A percentile compares a stretch with the other conserved stretches of the same genome.
phyloP scores from a whole-genome alignment of 257 asterid species.

The Thymus quinquecostatus region DNA sequence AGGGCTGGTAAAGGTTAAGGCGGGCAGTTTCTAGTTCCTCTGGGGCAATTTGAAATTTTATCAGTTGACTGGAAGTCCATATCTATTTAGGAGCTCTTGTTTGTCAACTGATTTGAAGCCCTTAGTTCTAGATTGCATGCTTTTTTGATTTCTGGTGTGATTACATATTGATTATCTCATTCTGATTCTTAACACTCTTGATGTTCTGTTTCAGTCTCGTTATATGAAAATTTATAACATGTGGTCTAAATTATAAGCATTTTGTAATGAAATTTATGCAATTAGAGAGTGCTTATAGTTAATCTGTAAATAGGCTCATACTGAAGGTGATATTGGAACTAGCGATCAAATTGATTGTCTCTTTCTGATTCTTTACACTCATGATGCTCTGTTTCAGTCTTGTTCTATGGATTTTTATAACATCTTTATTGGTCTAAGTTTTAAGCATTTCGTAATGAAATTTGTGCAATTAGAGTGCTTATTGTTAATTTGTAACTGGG shows the following conservation, averaged over 20 bases:
- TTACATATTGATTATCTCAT: not conserved
- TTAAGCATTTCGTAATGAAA: constrained; percentile 5
- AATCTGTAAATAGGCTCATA: not conserved
- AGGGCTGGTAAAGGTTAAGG: not conserved
- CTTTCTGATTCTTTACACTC: not conserved
- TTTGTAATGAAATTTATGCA: constrained; percentile 6
- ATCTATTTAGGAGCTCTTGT: not conserved
- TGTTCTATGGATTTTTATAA: constrained; percentile 6
- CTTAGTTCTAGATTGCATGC: not conserved
- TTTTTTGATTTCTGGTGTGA: not conserved
- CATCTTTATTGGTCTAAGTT: not conserved
- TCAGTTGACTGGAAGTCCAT: not conserved
- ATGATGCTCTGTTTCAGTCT: constrained; percentile 10
- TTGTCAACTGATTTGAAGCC: constrained; percentile 18
- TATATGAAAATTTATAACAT: constrained; percentile 10
- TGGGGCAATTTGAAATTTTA: not conserved
- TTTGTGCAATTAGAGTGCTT: constrained; percentile 13
- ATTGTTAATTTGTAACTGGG: constrained; percentile 22
- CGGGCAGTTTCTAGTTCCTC: not conserved
- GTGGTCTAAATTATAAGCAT: constrained; percentile 14
- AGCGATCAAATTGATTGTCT: not conserved
- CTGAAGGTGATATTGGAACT: too few species aligned
- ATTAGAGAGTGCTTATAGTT: constrained; percentile 15
- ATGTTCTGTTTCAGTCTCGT: constrained; percentile 14
- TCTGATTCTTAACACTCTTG: not conserved